phyloP scores from a whole-genome alignment of 768 basidiomycete genomes.

The Cystoderma amianthinum region DNA sequence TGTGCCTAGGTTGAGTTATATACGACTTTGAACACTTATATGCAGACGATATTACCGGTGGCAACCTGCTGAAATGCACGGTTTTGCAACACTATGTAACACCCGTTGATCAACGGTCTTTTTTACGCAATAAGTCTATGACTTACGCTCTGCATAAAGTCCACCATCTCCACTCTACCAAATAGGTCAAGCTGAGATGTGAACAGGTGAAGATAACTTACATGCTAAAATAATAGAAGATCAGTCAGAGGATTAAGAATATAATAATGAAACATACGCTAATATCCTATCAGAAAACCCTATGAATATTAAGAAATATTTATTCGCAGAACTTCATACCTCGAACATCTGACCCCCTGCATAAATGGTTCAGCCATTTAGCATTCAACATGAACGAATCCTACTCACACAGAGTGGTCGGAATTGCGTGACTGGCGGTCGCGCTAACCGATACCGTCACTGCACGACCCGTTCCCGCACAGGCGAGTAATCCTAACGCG shows the following conservation, averaged over 20 bases:
- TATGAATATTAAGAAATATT: background rate
- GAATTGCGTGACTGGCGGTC: slow-evolving; percentile 44
- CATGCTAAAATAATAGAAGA: slow-evolving; percentile 19
- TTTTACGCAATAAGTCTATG: background rate
- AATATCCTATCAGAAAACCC: slow-evolving; percentile 48
- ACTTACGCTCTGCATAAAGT: slow-evolving; percentile 54
- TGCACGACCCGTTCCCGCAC: background rate
- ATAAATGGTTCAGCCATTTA: background rate
- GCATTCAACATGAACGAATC: background rate
- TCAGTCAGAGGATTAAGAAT: background rate
- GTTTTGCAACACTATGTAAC: slow-evolving; percentile 49
- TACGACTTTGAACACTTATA: background rate
- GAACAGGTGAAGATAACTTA: slow-evolving; percentile 10
- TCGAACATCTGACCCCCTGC: slow-evolving; percentile 48
- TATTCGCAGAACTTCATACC: slow-evolving; percentile 21
- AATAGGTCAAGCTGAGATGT: background rate
- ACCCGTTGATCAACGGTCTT: background rate
- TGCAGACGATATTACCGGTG: slow-evolving; percentile 27
- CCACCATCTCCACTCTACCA: slow-evolving; percentile 63
- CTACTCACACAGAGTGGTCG: slow-evolving; percentile 46
- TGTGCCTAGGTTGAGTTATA: slow-evolving; percentile 26
- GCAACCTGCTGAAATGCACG: slow-evolving; percentile 62
- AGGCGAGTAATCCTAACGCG: background rate
- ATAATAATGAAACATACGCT: slow-evolving; percentile 43
- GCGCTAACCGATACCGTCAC: slow-evolving; percentile 32